Evolutionary conservation across 2,329 filamentous ascomycete species (phyloP).

Genomic region (Capronia epimyces): DNA sequence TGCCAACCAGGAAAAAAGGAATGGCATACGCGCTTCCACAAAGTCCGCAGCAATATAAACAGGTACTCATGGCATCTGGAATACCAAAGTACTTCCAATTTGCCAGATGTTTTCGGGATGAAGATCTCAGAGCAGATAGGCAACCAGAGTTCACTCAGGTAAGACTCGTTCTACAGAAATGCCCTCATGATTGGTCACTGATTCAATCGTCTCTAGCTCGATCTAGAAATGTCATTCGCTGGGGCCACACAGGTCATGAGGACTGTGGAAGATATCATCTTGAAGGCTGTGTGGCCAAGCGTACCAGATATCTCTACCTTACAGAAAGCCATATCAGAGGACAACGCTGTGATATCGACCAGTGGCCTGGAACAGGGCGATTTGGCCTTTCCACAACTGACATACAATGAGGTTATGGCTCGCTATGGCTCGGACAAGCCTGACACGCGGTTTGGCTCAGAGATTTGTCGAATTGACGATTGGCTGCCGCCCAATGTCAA

Average conservation of each 20-base stretch:
- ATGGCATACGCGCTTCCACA: slow-evolving; percentile 87
- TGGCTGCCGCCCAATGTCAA: slow-evolving; percentile 60
- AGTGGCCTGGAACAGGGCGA: slow-evolving; percentile 2
- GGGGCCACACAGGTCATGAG: slow-evolving; percentile 65
- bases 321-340: slow-evolving; percentile 22
- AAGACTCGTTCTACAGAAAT: slow-evolving; percentile 21
- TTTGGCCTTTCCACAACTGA: slow-evolving; percentile 27
- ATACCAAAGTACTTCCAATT: slow-evolving; percentile 82
- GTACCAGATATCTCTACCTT: slow-evolving; percentile 16
- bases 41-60: slow-evolving; percentile 97
- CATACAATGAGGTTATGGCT: slow-evolving; percentile 73
- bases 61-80: slow-evolving; percentile 90
- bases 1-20: slow-evolving; percentile 72
- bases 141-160: slow-evolving; percentile 96
- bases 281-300: slow-evolving; percentile 22
- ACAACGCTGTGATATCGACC: slow-evolving; percentile 24
- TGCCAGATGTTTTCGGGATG: slow-evolving; percentile 90
- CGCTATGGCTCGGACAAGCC: slow-evolving; percentile 87
- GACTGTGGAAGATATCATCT: slow-evolving; percentile 38
- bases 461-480: slow-evolving; percentile 63
- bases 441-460: slow-evolving; percentile 66
- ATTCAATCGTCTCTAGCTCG: slow-evolving; percentile 54
- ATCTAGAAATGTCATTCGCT: slow-evolving; percentile 89
- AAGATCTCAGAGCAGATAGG: slow-evolving; percentile 83
- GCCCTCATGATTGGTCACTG: neutral